Evolutionary conservation across 83 land plant genomes (phyloP).

Genomic region (Picea mariana): DNA sequence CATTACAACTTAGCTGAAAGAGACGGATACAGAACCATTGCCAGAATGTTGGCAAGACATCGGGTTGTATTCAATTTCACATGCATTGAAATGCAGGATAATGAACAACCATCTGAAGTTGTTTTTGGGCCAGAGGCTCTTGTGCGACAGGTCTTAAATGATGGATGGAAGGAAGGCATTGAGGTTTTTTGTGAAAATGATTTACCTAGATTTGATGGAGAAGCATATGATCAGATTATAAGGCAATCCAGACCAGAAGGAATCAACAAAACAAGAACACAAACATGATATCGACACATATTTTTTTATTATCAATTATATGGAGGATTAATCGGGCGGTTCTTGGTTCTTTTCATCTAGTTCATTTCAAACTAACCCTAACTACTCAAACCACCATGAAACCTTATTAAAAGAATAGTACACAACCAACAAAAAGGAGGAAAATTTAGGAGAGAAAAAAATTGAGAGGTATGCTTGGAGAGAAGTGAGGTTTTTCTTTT

Average conservation of each 20-base stretch:
- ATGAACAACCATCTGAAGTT: slow-evolving; percentile 36
- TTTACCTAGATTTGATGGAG: slow-evolving; percentile 9
- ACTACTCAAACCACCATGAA: too few relatives aligned
- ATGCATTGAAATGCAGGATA: slow-evolving; percentile 63
- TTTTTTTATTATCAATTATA: too few relatives aligned
- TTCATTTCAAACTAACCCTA: too few relatives aligned
- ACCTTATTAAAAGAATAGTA: too few relatives aligned
- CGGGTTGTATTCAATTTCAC: slow-evolving; percentile 61
- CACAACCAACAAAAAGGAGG: too few relatives aligned
- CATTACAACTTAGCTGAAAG: slow-evolving; percentile 55
- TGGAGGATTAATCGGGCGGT: too few relatives aligned
- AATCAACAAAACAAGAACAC: background rate
- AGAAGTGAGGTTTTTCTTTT: too few relatives aligned
- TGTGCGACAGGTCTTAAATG: slow-evolving; percentile 10
- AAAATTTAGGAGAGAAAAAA: too few relatives aligned
- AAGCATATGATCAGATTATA: slow-evolving; percentile 10
- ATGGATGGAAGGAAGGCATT: slow-evolving; percentile 7
- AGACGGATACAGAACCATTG: slow-evolving; percentile 64
- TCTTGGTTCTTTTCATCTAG: too few relatives aligned
- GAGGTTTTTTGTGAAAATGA: slow-evolving; percentile 21
- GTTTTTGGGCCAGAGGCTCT: slow-evolving; percentile 28
- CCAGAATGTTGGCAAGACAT: slow-evolving; percentile 61
- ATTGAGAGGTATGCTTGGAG: too few relatives aligned
- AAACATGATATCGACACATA: too few relatives aligned
- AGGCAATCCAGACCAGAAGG: slow-evolving; percentile 16